Evolutionary conservation across 129 eudicot species (phyloP).

Genomic region (Pulicaria dysenterica): DNA sequence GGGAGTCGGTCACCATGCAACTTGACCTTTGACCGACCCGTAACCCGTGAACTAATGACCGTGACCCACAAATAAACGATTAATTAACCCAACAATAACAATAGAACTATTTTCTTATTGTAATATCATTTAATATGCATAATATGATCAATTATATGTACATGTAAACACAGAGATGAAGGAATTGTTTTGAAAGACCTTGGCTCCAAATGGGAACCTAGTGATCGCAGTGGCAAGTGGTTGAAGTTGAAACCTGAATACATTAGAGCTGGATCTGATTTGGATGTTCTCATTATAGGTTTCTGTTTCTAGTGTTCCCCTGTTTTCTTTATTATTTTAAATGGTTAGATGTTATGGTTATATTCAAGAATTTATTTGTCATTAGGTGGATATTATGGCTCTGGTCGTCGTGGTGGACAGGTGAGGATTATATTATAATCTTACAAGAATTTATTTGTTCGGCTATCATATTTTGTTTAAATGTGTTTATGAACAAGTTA

Average conservation of each 20-base stretch:
- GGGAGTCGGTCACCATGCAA: no score
- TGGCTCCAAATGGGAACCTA: constrained; percentile 95
- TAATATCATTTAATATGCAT: constrained; percentile 17
- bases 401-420: constrained; percentile 99
- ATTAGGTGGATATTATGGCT: constrained; percentile 98
- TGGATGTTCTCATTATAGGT: constrained; percentile 97
- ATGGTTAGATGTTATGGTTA: constrained; percentile 15
- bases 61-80: no score
- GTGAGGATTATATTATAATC: constrained; percentile 37
- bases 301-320: constrained; percentile 35
- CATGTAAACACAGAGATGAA: constrained; percentile 62
- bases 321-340: constrained; percentile 7
- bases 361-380: constrained; percentile 5
- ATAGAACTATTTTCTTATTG: not conserved
- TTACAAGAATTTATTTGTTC: constrained; percentile 8
- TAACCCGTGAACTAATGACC: no score
- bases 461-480: not conserved
- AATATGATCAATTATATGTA: constrained; percentile 10
- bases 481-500: constrained; percentile 1
- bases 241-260: constrained; percentile 92
- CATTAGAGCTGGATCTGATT: constrained; percentile 87
- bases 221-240: constrained; percentile 99
- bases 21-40: no score
- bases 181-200: constrained; percentile 92
- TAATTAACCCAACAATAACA: no score